Evolutionary conservation across 352 stramenopile species (phyloP), one percentile per base, ranked within the genome.

Genomic region (Blastocystis sp.): DNA sequence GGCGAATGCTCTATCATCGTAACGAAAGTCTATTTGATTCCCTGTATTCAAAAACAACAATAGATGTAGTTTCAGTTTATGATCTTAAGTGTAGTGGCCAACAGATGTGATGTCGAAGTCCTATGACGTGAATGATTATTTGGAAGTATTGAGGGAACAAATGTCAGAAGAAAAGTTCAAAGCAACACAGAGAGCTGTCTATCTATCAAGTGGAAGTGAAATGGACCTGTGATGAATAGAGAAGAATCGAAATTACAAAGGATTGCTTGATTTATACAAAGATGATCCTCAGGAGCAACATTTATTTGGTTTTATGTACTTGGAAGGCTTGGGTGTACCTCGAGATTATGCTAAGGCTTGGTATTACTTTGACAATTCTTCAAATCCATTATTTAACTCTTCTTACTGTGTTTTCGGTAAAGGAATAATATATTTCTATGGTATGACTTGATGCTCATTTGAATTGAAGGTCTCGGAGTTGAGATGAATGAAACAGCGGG

Each of bases 71-170:
- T 58, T 7, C 24, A 22, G 24, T 1, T 78, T 53, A 17, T 13
- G 22, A n/a, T 44, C 33, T 68, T 19, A 13, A 68, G 2, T 24
- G 35, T 84, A 84, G 73, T 84, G 73, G 73, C 73, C 73, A 3
- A 69, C n/a, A 17, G 73, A 84, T 27, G 27, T 84, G 53, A 51
- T 51, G 15, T 58, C 48, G 13, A n/a, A n/a, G 17, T 13, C 37
- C 15, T 84, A 84, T n/a, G 73, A 84, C 2, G 73, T 84, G n/a
- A 19, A 2, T 1, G 73, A 84, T 68, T 84, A 84, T 56, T 27
- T 84, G 15, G 73, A 84, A 33, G 27, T 84, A 2, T 51, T 84
- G n/a, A 33, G 54, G 17, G 37, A 30, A 7, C 73, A 84, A 48
- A 30, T 84, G 17, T 27, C 42, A 17, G 48, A 35, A 3, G 33